A percentile compares a stretch with the other conserved stretches of the same genome.
These are phyloP conservation scores for Craspedostauros australis DNA, from an alignment of 108 stramenopile genomes.

Conservation along the genomic window DNA sequence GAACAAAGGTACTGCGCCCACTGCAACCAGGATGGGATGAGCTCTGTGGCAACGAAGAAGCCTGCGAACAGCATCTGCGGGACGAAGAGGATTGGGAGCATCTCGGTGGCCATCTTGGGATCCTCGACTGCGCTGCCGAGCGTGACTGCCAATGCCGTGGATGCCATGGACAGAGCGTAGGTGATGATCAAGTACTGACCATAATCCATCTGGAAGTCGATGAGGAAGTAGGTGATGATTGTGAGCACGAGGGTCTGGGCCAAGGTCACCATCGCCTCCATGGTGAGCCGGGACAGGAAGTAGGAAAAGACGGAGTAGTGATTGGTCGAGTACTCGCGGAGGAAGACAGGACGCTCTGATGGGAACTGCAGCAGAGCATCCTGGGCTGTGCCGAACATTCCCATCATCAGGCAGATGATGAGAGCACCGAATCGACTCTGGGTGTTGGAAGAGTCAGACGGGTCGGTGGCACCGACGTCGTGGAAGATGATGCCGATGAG, in stretches of 20 bases:
- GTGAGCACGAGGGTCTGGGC: conserved; percentile 36
- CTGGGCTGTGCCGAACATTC: conserved; percentile 80
- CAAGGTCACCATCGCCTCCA: conserved; percentile 56
- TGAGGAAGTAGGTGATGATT: conserved; percentile 35
- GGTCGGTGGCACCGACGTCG: conserved; percentile 42
- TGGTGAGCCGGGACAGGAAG: conserved; percentile 52
- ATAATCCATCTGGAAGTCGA: conserved; percentile 27
- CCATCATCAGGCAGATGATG: conserved; percentile 53
- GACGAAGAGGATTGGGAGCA: conserved; percentile 64
- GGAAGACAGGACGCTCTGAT: conserved; percentile 81
- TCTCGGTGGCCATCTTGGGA: conserved; percentile 49
- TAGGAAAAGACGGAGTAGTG: conserved; percentile 71
- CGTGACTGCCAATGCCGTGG: conserved; percentile 36
- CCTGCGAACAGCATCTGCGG: conserved; percentile 80
- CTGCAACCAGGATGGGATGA: conserved; percentile 45
- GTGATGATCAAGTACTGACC: conserved; percentile 10
- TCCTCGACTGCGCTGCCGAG: conserved; percentile 48
- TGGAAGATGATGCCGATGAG: conserved; percentile 72
- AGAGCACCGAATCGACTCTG: conserved; percentile 48
- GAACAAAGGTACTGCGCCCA: conserved; percentile 82
- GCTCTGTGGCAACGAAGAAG: conserved; percentile 47
- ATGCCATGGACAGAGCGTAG: conserved; percentile 35
- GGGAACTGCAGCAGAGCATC: conserved; percentile 69
- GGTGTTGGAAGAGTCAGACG: conserved; percentile 12
- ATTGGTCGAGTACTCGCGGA: conserved; percentile 85